Evolutionary conservation across 1,284 basidiomycete species (phyloP).

Genomic region (Athelia sp.): DNA sequence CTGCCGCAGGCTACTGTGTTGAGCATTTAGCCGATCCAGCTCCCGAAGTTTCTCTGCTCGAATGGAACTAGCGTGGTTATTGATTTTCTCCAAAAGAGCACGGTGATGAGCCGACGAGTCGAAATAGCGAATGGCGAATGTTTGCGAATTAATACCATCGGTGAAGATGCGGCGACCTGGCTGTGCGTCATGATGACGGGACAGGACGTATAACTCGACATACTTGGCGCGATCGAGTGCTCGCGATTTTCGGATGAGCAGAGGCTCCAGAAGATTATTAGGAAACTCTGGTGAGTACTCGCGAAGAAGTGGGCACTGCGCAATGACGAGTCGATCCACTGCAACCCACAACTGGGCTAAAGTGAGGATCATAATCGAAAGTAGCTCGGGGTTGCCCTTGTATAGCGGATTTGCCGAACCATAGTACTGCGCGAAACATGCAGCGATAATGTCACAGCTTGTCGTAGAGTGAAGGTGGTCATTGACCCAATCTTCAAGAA

Average conservation of each 20-base stretch:
- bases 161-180: slow-evolving; percentile 9
- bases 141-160: background rate
- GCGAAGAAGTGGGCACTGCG: slow-evolving; percentile 10
- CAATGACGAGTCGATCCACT: background rate
- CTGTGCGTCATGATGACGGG: slow-evolving; percentile 9
- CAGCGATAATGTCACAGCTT: background rate
- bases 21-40: background rate
- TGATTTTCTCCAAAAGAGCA: slow-evolving; percentile 6
- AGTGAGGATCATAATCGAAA: slow-evolving; percentile 22
- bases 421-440: slow-evolving; percentile 8
- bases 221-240: slow-evolving; percentile 10
- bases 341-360: slow-evolving; percentile 4
- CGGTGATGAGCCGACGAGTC: slow-evolving; percentile 1
- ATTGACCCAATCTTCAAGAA: background rate
- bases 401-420: slow-evolving; percentile 10
- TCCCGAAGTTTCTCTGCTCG: background rate
- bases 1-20: background rate
- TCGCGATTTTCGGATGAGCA: slow-evolving; percentile 17
- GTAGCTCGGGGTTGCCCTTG: slow-evolving; percentile 14
- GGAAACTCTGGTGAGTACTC: slow-evolving; percentile 25
- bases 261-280: slow-evolving; percentile 12
- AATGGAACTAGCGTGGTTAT: background rate
- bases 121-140: slow-evolving; percentile 12
- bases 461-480: background rate
- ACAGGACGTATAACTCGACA: slow-evolving; percentile 15